Percentiles rank a stretch among this genome's conserved stretches.
Evolutionary conservation across 148 eudicot genomes (phyloP).

Genomic region (Gaultheria prostrata): DNA sequence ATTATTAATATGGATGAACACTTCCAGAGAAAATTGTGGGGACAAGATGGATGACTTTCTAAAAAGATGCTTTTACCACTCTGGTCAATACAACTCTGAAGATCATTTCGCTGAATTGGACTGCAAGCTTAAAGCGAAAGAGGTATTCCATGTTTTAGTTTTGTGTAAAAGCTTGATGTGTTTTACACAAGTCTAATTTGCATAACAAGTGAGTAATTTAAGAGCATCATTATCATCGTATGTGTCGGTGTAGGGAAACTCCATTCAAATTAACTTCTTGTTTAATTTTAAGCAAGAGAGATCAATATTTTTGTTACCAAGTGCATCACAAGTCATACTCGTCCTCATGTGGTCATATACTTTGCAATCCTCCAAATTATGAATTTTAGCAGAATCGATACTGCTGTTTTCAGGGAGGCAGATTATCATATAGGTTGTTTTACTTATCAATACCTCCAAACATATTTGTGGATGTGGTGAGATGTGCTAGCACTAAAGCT

Average conservation of each 20-base stretch:
- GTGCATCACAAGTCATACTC: neutral
- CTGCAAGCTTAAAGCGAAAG: conserved; percentile 58
- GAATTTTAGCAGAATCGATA: neutral
- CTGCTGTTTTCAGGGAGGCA: conserved; percentile 41
- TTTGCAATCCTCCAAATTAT: neutral
- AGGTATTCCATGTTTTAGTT: conserved; percentile 35
- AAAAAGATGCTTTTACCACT: conserved; percentile 70
- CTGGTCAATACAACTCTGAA: conserved; percentile 68
- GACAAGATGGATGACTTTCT: conserved; percentile 73
- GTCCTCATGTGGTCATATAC: neutral
- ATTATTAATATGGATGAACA: conserved; percentile 16
- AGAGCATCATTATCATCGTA: neutral
- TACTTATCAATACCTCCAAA: conserved; percentile 87
- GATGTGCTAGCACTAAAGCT: conserved; percentile 61
- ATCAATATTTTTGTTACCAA: neutral
- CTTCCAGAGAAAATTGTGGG: conserved; percentile 73
- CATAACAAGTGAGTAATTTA: neutral
- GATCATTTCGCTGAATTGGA: conserved; percentile 53
- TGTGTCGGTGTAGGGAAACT: neutral
- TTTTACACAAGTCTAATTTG: neutral
- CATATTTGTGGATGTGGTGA: conserved; percentile 72
- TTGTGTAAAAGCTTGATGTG: neutral
- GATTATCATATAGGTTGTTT: conserved; percentile 67
- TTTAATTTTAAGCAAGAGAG: neutral
- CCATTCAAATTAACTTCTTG: no score